phyloP scores from a whole-genome alignment of 352 stramenopile species.

The Globisporangium canariense region DNA sequence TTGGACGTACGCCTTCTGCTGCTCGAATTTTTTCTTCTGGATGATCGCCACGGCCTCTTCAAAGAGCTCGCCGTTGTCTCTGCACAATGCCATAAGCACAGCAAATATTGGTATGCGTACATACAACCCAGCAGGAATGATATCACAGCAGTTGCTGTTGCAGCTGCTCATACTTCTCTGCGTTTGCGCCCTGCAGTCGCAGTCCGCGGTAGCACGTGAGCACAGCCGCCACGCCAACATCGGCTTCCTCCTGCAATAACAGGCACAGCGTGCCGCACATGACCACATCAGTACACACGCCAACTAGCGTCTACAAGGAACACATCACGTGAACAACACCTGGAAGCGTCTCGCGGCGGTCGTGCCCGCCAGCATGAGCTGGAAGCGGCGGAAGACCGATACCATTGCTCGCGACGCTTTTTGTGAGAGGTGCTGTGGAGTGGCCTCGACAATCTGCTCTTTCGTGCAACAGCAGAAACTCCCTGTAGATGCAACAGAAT shows the following conservation, averaged over 20 bases:
- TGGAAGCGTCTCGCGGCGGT: conserved; percentile 82
- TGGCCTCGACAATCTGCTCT: no score
- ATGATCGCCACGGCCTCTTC: conserved; percentile 66
- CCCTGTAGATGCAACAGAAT: no score
- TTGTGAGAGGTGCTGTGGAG: background rate
- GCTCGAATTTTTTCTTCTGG: conserved; percentile 74
- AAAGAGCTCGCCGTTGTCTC: conserved; percentile 70
- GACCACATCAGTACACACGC: background rate
- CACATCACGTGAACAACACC: conserved; percentile 22
- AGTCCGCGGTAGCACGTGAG: conserved; percentile 75
- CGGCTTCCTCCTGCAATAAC: conserved; percentile 62
- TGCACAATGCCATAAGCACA: conserved; percentile 16
- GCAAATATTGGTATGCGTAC: background rate
- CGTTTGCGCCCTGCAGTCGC: conserved; percentile 43
- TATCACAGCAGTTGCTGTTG: background rate
- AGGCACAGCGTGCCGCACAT: background rate
- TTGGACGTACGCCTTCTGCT: conserved; percentile 78
- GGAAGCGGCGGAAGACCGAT: conserved; percentile 62
- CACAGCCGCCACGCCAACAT: conserved; percentile 74
- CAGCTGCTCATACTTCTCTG: conserved; percentile 31
- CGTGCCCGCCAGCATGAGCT: conserved; percentile 75
- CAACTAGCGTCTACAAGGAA: background rate
- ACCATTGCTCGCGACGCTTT: conserved; percentile 35
- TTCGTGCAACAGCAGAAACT: no score
- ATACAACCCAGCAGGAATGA: background rate